phyloP scores from a whole-genome alignment of 83 land plant species.

The Isoetes engelmannii region DNA sequence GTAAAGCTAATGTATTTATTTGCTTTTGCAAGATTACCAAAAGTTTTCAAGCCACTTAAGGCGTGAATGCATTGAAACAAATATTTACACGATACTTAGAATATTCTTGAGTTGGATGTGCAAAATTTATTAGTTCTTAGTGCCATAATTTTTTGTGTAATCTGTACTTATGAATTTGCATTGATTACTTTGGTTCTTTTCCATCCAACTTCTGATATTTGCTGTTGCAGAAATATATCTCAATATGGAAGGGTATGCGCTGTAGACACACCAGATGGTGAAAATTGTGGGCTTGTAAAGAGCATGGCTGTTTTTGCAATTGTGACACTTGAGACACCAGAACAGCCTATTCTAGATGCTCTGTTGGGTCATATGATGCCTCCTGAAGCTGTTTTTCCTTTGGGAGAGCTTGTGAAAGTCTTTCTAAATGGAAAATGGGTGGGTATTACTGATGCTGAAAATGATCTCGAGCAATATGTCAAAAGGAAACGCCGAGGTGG shows the following conservation, averaged over 20 bases:
- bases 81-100: neutral
- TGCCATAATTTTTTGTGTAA: neutral
- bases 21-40: neutral
- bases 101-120: neutral
- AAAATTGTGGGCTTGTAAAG: constrained; percentile 9
- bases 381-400: neutral
- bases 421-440: constrained; percentile 2
- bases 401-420: neutral
- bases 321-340: neutral
- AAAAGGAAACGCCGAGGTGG: neutral
- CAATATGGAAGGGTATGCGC: constrained; percentile 11
- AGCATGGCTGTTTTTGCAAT: neutral
- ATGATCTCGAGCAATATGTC: neutral
- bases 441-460: neutral
- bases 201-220: neutral
- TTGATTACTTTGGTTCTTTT: neutral
- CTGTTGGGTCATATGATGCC: neutral
- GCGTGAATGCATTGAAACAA: neutral
- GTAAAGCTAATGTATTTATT: too few species aligned
- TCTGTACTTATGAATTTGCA: neutral
- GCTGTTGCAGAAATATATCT: constrained; percentile 9
- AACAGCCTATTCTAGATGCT: neutral
- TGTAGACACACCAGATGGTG: constrained; percentile 14
- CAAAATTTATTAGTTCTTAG: neutral
- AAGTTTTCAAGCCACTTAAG: neutral